A percentile compares a stretch with the other conserved stretches of the same genome.
phyloP scores from a whole-genome alignment of 805 yeast genomes.

The Kodamaea fukazawae region DNA sequence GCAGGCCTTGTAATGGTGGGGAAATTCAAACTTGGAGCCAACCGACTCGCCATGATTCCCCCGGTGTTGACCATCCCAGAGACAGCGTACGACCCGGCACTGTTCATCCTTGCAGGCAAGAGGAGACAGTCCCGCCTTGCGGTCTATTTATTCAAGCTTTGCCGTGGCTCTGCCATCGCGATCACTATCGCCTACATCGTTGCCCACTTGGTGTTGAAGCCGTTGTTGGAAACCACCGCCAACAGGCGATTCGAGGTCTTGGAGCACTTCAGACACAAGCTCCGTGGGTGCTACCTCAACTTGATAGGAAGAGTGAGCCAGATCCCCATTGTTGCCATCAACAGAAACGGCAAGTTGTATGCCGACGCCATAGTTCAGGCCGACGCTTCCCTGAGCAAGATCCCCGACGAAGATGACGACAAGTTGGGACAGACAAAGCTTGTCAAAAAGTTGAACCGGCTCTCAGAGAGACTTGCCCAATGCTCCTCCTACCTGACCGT shows the following conservation, averaged over 20 bases:
- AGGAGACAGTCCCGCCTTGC: constrained; percentile 23
- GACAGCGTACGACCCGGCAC: constrained; percentile 33
- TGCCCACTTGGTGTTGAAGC: constrained; percentile 33
- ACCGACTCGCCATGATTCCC: constrained; percentile 24
- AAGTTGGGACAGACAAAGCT: constrained; percentile 25
- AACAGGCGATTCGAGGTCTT: constrained; percentile 33
- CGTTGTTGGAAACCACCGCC: constrained; percentile 30
- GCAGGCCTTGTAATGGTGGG: no score
- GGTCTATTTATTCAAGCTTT: constrained; percentile 27
- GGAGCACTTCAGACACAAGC: constrained; percentile 28
- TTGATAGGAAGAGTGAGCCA: constrained; percentile 32
- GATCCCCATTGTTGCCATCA: constrained; percentile 40
- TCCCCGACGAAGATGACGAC: constrained; percentile 22
- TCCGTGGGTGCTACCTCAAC: constrained; percentile 36
- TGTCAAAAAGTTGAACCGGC: constrained; percentile 19
- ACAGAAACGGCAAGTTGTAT: constrained; percentile 27
- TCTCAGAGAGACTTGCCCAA: constrained; percentile 20
- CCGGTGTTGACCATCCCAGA: constrained; percentile 38
- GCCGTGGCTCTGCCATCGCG: constrained; percentile 33
- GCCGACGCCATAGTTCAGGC: constrained; percentile 42
- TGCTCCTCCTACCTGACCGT: constrained; percentile 26
- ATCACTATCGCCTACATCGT: constrained; percentile 29
- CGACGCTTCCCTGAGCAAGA: constrained; percentile 18
- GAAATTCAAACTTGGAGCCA: no score
- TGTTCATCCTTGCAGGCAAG: constrained; percentile 15